Conservation (phyloP, 805 yeast genomes). For the Wickerhamomyces sydowiorum region DNA sequence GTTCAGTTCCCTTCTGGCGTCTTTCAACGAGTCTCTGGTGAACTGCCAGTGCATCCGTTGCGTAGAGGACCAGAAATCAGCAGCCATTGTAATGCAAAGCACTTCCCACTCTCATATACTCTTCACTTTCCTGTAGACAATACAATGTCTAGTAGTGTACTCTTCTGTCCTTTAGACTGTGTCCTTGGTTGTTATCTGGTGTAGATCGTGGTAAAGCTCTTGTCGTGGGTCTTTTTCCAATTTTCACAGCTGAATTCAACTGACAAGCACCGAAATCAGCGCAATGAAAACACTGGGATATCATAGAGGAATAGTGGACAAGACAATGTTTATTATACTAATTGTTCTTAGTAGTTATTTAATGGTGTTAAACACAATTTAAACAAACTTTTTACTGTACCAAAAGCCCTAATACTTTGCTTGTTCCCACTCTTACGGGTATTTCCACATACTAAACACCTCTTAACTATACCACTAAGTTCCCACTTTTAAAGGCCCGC, state of each 20-base stretch:
- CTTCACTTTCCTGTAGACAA: not conserved
- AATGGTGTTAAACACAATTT: not conserved
- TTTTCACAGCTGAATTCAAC: too few relatives aligned
- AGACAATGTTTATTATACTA: too few relatives aligned
- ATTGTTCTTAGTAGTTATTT: too few relatives aligned
- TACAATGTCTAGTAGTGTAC: not conserved
- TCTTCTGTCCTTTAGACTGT: too few relatives aligned
- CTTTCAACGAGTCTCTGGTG: conserved; percentile 51
- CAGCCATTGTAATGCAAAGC: conserved; percentile 43
- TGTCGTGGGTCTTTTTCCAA: too few relatives aligned
- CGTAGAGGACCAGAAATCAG: conserved; percentile 83
- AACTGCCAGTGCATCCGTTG: conserved; percentile 82
- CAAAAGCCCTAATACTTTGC: not conserved
- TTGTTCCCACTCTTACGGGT: not conserved
- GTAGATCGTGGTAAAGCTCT: too few relatives aligned
- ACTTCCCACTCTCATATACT: not conserved
- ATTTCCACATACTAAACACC: not conserved
- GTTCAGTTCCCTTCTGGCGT: conserved; percentile 36
- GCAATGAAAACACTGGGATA: too few relatives aligned
- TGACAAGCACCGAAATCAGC: too few relatives aligned
- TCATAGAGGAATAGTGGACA: too few relatives aligned
- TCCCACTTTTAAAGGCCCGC: not conserved
- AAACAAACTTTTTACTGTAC: not conserved
- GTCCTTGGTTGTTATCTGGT: too few relatives aligned
- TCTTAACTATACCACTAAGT: not conserved